Evolutionary conservation across 1,284 basidiomycete genomes (phyloP).

Genomic region (Ceratobasidium sp.): DNA sequence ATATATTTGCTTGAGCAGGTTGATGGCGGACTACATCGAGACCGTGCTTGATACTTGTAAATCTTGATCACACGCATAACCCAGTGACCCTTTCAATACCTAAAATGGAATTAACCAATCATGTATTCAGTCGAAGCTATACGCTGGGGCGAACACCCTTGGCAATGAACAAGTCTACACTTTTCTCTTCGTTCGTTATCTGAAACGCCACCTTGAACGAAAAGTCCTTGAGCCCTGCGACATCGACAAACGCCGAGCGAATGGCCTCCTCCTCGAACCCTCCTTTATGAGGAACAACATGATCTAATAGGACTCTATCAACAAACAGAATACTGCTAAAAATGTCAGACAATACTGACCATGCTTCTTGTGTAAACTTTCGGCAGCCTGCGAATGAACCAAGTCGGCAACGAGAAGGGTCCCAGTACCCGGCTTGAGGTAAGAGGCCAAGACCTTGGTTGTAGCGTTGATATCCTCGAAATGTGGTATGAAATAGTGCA

Average conservation of each 20-base stretch:
- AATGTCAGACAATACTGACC: slow-evolving; percentile 45
- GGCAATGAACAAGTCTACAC: slow-evolving; percentile 59
- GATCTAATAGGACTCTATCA: background rate
- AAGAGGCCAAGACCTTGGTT: slow-evolving; percentile 60
- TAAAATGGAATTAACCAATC: background rate
- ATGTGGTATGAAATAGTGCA: slow-evolving; percentile 75
- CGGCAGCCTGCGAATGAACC: slow-evolving; percentile 43
- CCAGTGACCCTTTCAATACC: background rate
- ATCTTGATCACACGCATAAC: background rate
- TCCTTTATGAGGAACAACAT: slow-evolving; percentile 60
- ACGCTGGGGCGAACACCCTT: slow-evolving; percentile 49
- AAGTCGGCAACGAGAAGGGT: slow-evolving; percentile 66
- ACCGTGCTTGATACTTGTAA: slow-evolving; percentile 27
- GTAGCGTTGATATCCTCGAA: slow-evolving; percentile 58
- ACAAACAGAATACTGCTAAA: slow-evolving; percentile 45
- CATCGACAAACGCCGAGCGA: slow-evolving; percentile 53
- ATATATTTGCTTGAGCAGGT: background rate
- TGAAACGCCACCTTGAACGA: slow-evolving; percentile 48
- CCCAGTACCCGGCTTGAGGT: slow-evolving; percentile 65
- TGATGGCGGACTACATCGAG: slow-evolving; percentile 41
- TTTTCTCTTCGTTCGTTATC: slow-evolving; percentile 49
- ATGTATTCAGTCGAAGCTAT: slow-evolving; percentile 43
- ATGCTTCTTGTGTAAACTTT: slow-evolving; percentile 42
- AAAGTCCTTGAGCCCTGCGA: slow-evolving; percentile 56
- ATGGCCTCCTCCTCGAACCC: slow-evolving; percentile 61